Evolutionary conservation across 192 early-diverging fungal genomes (phyloP).

Genomic region (Haplosporangium gracile): DNA sequence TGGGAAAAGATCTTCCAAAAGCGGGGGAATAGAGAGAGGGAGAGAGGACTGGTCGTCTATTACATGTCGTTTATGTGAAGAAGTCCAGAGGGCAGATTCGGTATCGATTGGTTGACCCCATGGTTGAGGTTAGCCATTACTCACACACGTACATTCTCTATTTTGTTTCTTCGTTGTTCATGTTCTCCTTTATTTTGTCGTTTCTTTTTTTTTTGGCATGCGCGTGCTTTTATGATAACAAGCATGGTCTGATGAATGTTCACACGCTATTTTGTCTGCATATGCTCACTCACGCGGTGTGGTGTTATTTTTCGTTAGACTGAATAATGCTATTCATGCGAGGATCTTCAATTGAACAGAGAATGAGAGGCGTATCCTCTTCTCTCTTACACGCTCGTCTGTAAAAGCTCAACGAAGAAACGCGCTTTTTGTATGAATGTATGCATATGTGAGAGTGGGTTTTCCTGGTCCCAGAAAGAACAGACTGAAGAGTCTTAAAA

Average conservation of each 20-base stretch:
- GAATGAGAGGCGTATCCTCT: no score
- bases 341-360: no score
- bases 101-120: not conserved
- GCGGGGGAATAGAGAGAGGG: not conserved
- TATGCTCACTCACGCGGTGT: not conserved
- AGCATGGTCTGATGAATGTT: not conserved
- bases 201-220: not conserved
- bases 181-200: constrained; percentile 3
- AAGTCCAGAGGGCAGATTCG: not conserved
- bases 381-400: no score
- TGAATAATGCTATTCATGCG: no score
- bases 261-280: not conserved
- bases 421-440: no score
- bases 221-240: not conserved
- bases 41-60: not conserved
- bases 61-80: not conserved
- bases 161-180: not conserved
- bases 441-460: no score
- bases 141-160: not conserved
- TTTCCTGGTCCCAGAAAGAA: not conserved
- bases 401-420: no score
- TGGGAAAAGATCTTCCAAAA: constrained; percentile 8
- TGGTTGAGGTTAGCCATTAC: not conserved
- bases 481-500: not conserved
- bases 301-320: not conserved